These are phyloP conservation scores for Paecilomyces sp. DNA, from an alignment of 2,329 filamentous ascomycete genomes.

Conservation along the genomic window DNA sequence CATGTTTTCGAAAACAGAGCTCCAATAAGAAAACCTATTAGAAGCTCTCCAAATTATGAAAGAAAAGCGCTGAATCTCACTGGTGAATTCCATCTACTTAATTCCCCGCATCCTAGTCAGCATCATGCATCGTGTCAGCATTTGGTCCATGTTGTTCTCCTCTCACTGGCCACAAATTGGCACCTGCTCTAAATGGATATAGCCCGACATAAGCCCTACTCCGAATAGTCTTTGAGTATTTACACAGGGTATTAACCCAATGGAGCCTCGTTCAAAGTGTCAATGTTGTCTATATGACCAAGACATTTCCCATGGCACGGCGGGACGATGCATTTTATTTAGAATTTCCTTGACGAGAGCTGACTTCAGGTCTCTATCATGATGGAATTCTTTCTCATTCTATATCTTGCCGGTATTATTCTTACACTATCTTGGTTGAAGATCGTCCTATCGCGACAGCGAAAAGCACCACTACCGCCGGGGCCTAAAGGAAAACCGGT, in stretches of 20 bases:
- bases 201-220: background rate
- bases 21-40: background rate
- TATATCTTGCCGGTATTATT: background rate
- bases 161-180: background rate
- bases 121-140: background rate
- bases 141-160: background rate
- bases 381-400: background rate
- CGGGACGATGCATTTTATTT: background rate
- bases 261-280: background rate
- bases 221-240: background rate
- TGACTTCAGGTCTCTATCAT: background rate
- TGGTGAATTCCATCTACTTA: background rate
- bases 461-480: conserved; percentile 34
- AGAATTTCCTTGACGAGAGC: background rate
- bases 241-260: background rate
- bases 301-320: background rate
- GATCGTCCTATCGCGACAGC: background rate
- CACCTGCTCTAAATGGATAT: background rate
- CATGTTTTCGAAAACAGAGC: background rate
- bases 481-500: conserved; percentile 42
- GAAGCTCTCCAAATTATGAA: background rate
- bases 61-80: background rate
- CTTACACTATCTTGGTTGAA: background rate
- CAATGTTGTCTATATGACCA: background rate
- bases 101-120: background rate